phyloP scores from a whole-genome alignment of 2,329 filamentous ascomycete species.

The Rasamsonia emersonii region DNA sequence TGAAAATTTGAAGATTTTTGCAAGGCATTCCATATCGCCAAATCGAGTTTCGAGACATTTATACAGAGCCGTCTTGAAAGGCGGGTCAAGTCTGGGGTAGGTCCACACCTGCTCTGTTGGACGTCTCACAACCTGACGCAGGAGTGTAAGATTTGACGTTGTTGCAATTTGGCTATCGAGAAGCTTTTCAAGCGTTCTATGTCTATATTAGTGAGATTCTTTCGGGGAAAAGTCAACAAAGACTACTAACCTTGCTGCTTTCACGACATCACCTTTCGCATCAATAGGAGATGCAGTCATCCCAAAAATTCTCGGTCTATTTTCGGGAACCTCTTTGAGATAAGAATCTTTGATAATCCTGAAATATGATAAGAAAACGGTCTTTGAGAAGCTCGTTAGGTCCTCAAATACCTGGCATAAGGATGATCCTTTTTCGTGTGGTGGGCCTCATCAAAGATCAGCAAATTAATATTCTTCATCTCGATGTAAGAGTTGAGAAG shows the following conservation, averaged over 20 bases:
- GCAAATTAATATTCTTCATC: constrained; percentile 76
- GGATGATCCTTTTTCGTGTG: constrained; percentile 91
- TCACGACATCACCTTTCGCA: constrained; percentile 62
- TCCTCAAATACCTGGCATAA: constrained; percentile 55
- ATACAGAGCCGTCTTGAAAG: constrained; percentile 59
- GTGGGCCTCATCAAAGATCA: constrained; percentile 94
- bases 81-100: constrained; percentile 45
- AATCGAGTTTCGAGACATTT: constrained; percentile 46
- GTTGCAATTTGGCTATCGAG: constrained; percentile 81
- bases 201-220: constrained; percentile 7
- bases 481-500: constrained; percentile 69
- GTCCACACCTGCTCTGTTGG: constrained; percentile 51
- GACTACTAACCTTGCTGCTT: constrained; percentile 49
- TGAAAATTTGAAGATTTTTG: constrained; percentile 52
- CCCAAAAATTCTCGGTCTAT: constrained; percentile 72
- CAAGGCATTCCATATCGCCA: constrained; percentile 45
- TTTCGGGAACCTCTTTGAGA: constrained; percentile 37
- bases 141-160: constrained; percentile 50
- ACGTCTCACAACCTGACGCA: constrained; percentile 50
- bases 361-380: constrained; percentile 8
- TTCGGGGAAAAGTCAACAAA: background rate
- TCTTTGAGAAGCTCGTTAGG: background rate
- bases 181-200: constrained; percentile 61
- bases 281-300: constrained; percentile 98
- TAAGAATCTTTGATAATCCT: constrained; percentile 86